Evolutionary conservation across 345 rosid species (phyloP), one percentile per base, ranked within the genome.

Genomic region (Hibiscus mutabilis): DNA sequence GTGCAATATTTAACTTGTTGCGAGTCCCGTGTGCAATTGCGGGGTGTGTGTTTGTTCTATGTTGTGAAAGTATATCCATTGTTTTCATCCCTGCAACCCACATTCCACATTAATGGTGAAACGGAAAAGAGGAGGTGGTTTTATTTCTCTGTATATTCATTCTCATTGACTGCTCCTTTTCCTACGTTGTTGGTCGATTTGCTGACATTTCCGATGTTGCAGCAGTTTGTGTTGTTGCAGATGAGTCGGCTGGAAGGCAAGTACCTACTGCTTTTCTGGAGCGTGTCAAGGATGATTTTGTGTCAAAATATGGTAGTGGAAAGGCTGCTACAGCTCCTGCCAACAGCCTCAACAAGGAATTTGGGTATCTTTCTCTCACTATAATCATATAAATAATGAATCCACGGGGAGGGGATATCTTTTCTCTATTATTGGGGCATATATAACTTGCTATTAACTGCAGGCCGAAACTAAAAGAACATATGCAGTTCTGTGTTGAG

Each of bases 201-300:
- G 66, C 77, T 77, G 57, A 77, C 68, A 42, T 73, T 69, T 76
- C 69, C 27, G 51, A 60, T 10, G 68, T 74, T 82, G 83, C 88
- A 96, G 99, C 97, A 5, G 92, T 86, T 73, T 96, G 98, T 64
- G 96, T 96, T 64, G 99, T 96, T 72, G 98, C 99, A 3, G 87
- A 81, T 76, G 98, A 92, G 76, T 82, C 96, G 60, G 94, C 88
- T 49, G 97, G 96, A 60, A 87, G 96, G 60, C 89, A 92, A 85
- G 78, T 91, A 74, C 96, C 99, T 16, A 91, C 92, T 82, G 99
- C 91, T 24, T 91, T 84, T 72, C 66, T 96, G 78, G 98, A 96
- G 74, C 89, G 93, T 80, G 82, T 92, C 61, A 92, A 89, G 91
- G 97, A 92, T 53, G 99, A 96, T 74, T 92, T 95, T 70, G 87